These are phyloP conservation scores for Kalaharituber pfeilii DNA, from an alignment of 2,329 filamentous ascomycete genomes.

Conservation along the genomic window DNA sequence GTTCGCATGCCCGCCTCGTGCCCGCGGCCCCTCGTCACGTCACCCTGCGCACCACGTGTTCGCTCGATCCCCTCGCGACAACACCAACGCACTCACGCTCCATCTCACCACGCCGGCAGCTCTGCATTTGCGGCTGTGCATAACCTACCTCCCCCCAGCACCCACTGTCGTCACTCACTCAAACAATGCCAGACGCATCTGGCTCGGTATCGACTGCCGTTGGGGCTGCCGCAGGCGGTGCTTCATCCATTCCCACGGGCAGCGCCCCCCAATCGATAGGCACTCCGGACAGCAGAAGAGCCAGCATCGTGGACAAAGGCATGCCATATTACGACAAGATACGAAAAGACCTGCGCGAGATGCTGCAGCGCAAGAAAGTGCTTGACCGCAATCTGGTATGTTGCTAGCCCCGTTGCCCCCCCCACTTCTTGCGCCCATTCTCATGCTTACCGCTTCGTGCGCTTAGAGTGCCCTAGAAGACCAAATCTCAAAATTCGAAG, in stretches of 20 bases:
- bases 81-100: background rate
- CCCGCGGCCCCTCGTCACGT: background rate
- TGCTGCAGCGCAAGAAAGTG: constrained; percentile 22
- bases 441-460: background rate
- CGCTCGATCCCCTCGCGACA: background rate
- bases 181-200: constrained; percentile 13
- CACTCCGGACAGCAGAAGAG: background rate
- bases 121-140: no score
- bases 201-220: constrained; percentile 5
- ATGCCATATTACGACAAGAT: constrained; percentile 23
- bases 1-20: background rate
- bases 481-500: constrained; percentile 65
- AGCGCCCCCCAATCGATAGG: background rate
- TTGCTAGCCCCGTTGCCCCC: constrained; percentile 8
- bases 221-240: constrained; percentile 10
- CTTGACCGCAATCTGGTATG: constrained; percentile 41
- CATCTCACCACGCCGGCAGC: no score
- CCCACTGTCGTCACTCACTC: no score
- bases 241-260: constrained; percentile 7
- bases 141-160: constrained; percentile 7
- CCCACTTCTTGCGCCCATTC: background rate
- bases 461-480: constrained; percentile 42
- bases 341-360: constrained; percentile 23
- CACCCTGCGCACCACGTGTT: background rate
- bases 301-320: constrained; percentile 11